These are phyloP conservation scores for Backusella parvicylindrica DNA, from an alignment of 192 early-diverging fungal species.

Conservation along the genomic window DNA sequence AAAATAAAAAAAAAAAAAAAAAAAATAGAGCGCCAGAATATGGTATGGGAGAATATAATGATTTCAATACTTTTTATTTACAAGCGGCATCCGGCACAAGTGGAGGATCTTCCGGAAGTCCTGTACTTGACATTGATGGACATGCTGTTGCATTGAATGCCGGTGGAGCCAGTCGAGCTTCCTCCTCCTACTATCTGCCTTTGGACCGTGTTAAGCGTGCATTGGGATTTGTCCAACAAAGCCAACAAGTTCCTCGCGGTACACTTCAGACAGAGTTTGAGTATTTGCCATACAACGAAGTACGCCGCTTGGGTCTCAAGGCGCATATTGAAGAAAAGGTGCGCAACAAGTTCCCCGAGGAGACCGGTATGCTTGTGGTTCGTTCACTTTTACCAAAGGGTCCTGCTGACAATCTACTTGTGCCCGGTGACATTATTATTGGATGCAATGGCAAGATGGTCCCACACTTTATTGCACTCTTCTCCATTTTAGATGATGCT, in stretches of 20 bases:
- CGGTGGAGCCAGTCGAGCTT: constrained; percentile 65
- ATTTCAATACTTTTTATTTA: constrained; percentile 82
- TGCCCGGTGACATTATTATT: constrained; percentile 71
- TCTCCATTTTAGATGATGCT: constrained; percentile 57
- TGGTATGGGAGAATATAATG: constrained; percentile 66
- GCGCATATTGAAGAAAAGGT: constrained; percentile 61
- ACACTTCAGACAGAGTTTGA: constrained; percentile 72
- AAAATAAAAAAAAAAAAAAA: too few relatives aligned
- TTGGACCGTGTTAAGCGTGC: constrained; percentile 72
- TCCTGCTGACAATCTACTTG: constrained; percentile 55
- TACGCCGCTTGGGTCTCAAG: constrained; percentile 69
- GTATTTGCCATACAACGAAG: constrained; percentile 68
- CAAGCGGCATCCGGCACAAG: constrained; percentile 72
- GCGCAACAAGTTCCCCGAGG: constrained; percentile 57
- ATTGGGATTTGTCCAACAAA: constrained; percentile 51
- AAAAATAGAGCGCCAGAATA: constrained; percentile 62
- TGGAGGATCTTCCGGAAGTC: constrained; percentile 76
- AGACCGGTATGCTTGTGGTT: constrained; percentile 70
- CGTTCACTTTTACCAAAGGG: constrained; percentile 63
- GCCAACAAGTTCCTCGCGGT: constrained; percentile 60
- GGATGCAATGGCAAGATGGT: constrained; percentile 60
- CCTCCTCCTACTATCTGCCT: constrained; percentile 72
- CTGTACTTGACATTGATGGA: constrained; percentile 75
- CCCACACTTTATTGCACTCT: constrained; percentile 70
- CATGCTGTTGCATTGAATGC: constrained; percentile 71